These are phyloP conservation scores for Panaeolus papilionaceus DNA, from an alignment of 768 basidiomycete species.

Conservation along the genomic window DNA sequence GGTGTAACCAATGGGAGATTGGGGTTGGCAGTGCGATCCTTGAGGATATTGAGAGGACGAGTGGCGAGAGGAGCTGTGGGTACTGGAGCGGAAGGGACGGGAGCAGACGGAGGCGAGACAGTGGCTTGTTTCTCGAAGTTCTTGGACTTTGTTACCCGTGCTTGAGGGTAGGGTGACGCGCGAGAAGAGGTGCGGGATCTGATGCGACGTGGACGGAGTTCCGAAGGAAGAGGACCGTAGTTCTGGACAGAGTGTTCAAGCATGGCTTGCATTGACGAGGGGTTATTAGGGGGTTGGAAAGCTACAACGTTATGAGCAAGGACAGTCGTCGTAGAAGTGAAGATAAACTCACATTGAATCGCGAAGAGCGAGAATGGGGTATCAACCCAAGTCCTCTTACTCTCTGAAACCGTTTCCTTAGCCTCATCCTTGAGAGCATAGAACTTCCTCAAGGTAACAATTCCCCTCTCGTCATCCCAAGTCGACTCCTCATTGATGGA, in stretches of 20 bases:
- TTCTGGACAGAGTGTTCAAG: conserved; percentile 75
- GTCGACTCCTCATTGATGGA: conserved; percentile 47
- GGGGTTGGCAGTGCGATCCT: conserved; percentile 23
- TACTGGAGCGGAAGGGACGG: neutral
- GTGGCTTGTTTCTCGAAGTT: conserved; percentile 24
- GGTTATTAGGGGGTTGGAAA: conserved; percentile 72
- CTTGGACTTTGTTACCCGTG: conserved; percentile 48
- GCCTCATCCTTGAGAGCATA: conserved; percentile 76
- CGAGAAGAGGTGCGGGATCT: conserved; percentile 76
- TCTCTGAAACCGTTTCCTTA: conserved; percentile 68
- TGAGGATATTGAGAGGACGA: conserved; percentile 1
- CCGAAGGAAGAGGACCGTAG: conserved; percentile 76
- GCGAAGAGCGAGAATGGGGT: conserved; percentile 79
- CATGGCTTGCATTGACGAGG: conserved; percentile 72
- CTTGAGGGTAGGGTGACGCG: conserved; percentile 73
- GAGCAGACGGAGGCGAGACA: conserved; percentile 47
- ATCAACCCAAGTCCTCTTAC: conserved; percentile 68
- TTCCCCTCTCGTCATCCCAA: conserved; percentile 77
- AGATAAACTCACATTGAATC: conserved; percentile 63
- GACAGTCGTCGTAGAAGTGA: conserved; percentile 15
- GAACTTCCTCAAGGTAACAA: conserved; percentile 67
- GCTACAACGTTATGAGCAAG: conserved; percentile 45
- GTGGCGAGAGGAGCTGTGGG: neutral
- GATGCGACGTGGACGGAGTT: conserved; percentile 64
- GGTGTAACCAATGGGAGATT: conserved; percentile 30